Conservation (phyloP, 306 rosid species). For the Crotalaria pallida region DNA sequence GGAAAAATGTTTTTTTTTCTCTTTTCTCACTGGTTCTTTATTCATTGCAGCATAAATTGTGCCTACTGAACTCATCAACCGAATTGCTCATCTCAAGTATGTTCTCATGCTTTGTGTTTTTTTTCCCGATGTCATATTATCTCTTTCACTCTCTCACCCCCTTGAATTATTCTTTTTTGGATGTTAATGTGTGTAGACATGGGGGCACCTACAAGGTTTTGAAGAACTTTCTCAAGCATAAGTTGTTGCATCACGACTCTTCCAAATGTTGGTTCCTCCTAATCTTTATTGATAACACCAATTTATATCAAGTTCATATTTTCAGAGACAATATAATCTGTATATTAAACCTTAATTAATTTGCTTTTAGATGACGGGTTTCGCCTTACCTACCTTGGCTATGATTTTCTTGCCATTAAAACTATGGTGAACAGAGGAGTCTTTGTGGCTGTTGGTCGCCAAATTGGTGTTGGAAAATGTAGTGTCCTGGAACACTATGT, state of each 20-base stretch:
- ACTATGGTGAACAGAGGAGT: constrained; percentile 87
- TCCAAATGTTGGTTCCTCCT: no score
- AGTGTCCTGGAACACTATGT: no score
- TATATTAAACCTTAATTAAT: background rate
- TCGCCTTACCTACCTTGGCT: constrained; percentile 90
- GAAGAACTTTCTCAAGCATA: no score
- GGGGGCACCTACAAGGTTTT: no score
- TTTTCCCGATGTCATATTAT: background rate
- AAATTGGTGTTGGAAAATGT: constrained; percentile 95
- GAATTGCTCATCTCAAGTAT: constrained; percentile 71
- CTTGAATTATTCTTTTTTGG: no score
- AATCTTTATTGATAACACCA: no score
- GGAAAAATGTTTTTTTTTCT: no score
- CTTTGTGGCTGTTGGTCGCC: constrained; percentile 79
- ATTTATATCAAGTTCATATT: no score
- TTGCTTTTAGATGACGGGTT: constrained; percentile 80
- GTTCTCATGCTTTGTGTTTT: background rate
- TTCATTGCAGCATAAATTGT: constrained; percentile 66
- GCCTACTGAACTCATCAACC: constrained; percentile 64
- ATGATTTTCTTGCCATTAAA: constrained; percentile 93
- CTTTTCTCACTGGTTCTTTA: no score
- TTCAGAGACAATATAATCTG: background rate
- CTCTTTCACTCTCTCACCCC: background rate
- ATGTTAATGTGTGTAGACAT: no score
- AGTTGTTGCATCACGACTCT: no score